These are phyloP conservation scores for Ophiocordyceps polyrhachis-furcata DNA, from an alignment of 2,329 filamentous ascomycete genomes.

Conservation along the genomic window DNA sequence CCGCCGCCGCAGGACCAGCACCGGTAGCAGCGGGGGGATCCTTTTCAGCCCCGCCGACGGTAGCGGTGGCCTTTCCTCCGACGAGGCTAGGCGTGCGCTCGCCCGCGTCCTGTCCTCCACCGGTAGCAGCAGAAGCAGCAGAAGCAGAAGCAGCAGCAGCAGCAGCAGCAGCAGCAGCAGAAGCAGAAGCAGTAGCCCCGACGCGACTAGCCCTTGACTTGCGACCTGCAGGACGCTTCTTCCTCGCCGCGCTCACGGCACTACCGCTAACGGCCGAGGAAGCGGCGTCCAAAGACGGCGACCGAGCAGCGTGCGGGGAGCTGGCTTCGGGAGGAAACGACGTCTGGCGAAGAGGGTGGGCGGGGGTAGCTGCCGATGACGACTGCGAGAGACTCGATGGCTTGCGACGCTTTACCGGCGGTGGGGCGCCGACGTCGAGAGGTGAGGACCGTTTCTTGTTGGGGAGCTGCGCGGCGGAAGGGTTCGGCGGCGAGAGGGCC, in stretches of 20 bases:
- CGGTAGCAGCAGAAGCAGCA: conserved; percentile 13
- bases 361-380: conserved; percentile 23
- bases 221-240: conserved; percentile 34
- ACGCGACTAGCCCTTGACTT: conserved; percentile 31
- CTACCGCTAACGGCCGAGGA: conserved; percentile 41
- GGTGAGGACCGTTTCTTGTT: conserved; percentile 42
- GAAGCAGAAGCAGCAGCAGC: conserved; percentile 13
- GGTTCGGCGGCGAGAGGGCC: conserved; percentile 36
- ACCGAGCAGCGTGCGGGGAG: conserved; percentile 36
- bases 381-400: conserved; percentile 42
- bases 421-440: conserved; percentile 28
- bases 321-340: conserved; percentile 52
- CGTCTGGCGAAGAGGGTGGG: conserved; percentile 60
- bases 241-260: conserved; percentile 34
- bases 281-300: conserved; percentile 43
- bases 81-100: conserved; percentile 26
- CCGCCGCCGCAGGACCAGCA: too few relatives aligned
- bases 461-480: conserved; percentile 27
- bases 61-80: conserved; percentile 21
- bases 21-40: conserved; percentile 17
- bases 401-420: conserved; percentile 49
- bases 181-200: conserved; percentile 17
- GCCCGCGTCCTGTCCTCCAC: conserved; percentile 14
- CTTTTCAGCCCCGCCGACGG: conserved; percentile 25
- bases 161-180: conserved; percentile 15